Base-by-base conservation (phyloP, 2,329 filamentous ascomycete genomes). In the Bertia moriformis region DNA sequence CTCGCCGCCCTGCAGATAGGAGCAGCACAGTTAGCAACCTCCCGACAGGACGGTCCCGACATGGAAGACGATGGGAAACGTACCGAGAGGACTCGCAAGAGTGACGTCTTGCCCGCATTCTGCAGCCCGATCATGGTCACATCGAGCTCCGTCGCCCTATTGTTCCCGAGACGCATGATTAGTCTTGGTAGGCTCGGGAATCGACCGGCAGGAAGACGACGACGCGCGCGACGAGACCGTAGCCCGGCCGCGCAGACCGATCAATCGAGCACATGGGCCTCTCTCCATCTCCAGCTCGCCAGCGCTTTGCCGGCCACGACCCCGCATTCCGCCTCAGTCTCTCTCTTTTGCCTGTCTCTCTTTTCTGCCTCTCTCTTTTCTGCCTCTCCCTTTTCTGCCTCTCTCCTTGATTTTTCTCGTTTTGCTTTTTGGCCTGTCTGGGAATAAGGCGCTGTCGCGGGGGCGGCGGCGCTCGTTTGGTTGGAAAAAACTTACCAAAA, bases 401-500 rank as follows among this genome's bases (percentile, higher is more conserved):
- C n/a, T n/a, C n/a, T n/a, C n/a, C n/a, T n/a, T n/a, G n/a, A n/a
- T n/a, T n/a, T n/a, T n/a, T n/a, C n/a, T n/a, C n/a, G n/a, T n/a
- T n/a, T n/a, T n/a, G n/a, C n/a, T n/a, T n/a, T n/a, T n/a, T n/a
- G n/a, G n/a, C n/a, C n/a, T n/a, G n/a, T n/a, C n/a, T n/a, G n/a
- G n/a, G n/a, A n/a, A n/a, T n/a, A n/a, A n/a, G n/a, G n/a, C n/a
- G n/a, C n/a, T n/a, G n/a, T n/a, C n/a, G n/a, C n/a, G n/a, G n/a
- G n/a, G n/a, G n/a, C n/a, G n/a, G n/a, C n/a, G n/a, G n/a, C n/a
- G n/a, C n/a, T n/a, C n/a, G n/a, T n/a, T n/a, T n/a, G n/a, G n/a
- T n/a, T n/a, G n/a, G n/a, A n/a, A n/a, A n/a, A n/a, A n/a, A n/a
- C 75, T 68, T 55, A 96, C 89, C 91, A 98, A 65, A 98, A 96